phyloP scores from a whole-genome alignment of 2,329 filamentous ascomycete genomes.

The Colletotrichum chlorophyti region DNA sequence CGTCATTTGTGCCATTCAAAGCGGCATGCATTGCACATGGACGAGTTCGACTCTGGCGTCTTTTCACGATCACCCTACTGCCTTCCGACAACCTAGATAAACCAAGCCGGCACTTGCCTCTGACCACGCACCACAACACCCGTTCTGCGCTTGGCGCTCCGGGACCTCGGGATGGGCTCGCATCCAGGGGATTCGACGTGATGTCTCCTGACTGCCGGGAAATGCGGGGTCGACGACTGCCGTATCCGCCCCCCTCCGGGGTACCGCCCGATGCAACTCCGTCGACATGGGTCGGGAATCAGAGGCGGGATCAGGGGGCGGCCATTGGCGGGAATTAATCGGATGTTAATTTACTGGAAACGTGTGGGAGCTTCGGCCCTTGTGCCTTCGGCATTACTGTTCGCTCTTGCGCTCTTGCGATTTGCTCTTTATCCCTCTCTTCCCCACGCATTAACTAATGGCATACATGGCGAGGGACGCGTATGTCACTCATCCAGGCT shows the following conservation, averaged over 20 bases:
- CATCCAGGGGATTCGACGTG: background rate
- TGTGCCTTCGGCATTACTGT: background rate
- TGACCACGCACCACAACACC: background rate
- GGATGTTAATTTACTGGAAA: background rate
- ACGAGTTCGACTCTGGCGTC: background rate
- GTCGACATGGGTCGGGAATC: background rate
- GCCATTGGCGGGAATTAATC: conserved; percentile 27
- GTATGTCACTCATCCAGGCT: too few species aligned
- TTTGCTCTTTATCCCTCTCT: background rate
- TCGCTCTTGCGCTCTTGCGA: background rate
- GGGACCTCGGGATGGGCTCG: background rate
- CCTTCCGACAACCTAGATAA: too few species aligned
- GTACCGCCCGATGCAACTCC: background rate
- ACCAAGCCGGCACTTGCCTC: too few species aligned
- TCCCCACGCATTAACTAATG: too few species aligned
- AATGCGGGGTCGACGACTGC: background rate
- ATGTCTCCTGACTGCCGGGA: background rate
- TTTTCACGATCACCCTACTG: too few species aligned
- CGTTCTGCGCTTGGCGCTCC: background rate
- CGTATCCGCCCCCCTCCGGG: background rate
- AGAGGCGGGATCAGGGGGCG: conserved; percentile 25
- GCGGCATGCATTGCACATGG: too few species aligned
- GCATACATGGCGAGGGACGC: too few species aligned
- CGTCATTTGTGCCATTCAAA: too few species aligned
- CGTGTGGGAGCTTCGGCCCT: background rate